Conservation (phyloP, 495 filamentous ascomycete genomes). For the Cercophora samala region DNA sequence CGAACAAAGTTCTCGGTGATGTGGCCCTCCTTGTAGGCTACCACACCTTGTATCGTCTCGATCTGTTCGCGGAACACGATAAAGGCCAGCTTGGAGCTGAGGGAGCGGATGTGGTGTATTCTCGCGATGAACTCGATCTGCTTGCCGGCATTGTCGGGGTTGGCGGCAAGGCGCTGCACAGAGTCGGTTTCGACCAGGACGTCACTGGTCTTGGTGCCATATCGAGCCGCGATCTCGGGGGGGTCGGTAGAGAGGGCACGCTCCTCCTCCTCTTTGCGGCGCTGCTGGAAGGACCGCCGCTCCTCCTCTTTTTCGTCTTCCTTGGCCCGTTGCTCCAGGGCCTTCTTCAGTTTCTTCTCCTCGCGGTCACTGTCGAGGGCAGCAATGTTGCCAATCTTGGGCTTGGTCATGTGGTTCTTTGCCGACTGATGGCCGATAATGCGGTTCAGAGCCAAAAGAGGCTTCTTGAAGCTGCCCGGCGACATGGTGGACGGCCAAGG, state of each 20-base stretch:
- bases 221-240: constrained; percentile 56
- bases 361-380: constrained; percentile 39
- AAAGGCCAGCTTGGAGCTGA: constrained; percentile 87
- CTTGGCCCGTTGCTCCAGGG: constrained; percentile 50
- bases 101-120: constrained; percentile 75
- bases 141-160: constrained; percentile 50
- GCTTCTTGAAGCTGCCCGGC: constrained; percentile 39
- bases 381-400: constrained; percentile 48
- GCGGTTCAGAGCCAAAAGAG: constrained; percentile 44
- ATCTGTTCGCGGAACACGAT: constrained; percentile 79
- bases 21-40: constrained; percentile 53
- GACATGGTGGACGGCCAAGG: constrained; percentile 30
- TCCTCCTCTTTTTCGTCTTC: constrained; percentile 51
- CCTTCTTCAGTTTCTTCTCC: constrained; percentile 50
- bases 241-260: constrained; percentile 44
- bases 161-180: constrained; percentile 24
- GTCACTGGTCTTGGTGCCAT: constrained; percentile 51
- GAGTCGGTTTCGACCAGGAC: constrained; percentile 30
- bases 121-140: constrained; percentile 77
- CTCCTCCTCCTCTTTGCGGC: constrained; percentile 46
- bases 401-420: constrained; percentile 46
- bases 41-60: constrained; percentile 77
- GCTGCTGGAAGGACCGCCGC: constrained; percentile 48
- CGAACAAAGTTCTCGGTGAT: constrained; percentile 83
- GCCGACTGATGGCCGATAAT: constrained; percentile 42